Evolutionary conservation across 441 rosid species (phyloP), one percentile per base, ranked within the genome.

Genomic region (Isatis lusitanica): DNA sequence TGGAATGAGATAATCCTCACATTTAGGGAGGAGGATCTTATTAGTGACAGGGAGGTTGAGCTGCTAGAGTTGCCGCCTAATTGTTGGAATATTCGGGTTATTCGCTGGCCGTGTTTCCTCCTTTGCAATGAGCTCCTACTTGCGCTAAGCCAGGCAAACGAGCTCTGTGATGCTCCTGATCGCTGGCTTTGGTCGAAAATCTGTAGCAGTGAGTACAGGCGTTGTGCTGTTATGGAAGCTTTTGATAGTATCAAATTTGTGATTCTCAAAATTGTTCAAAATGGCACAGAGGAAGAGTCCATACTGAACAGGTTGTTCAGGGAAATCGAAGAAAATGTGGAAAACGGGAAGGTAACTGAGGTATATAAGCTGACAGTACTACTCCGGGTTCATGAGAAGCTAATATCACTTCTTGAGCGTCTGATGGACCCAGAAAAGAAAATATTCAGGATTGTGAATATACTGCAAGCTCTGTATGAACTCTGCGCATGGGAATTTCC

Each of bases 81-180:
- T 77, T 81, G 83, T 75, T 88, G 89, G 93, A 67, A 82, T 53
- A 84, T 88, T 36, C 83, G 86, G 73, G 93, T 87, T 30, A 82
- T 88, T 69, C 89, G 89, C 2, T 88, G 91, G 91, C 93, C 93
- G 5, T 85, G 88, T 79, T 66, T 84, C 77, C 91, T 88, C 26
- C 87, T 88, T 11, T 79, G 88, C 81, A 88, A 86, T 53, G 91
- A 87, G 83, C 82, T 88, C 16, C 84, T 84, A 51, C 87, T 86
- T 62, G 88, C 93, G 5, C 80, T 88, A 65, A 83, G 84, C 72
- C 86, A 86, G 77, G 87, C 88, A 9, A 79, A 72, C 21, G 88
- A 85, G 78, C 83, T 85, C 38, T 75, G 77, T 18, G 85, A 79
- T 48, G 91, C 86, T 63, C 91, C 88, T 24, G 93, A 88, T 74